Evolutionary conservation across 148 eudicot species (phyloP).

Genomic region (Cornus controversa): DNA sequence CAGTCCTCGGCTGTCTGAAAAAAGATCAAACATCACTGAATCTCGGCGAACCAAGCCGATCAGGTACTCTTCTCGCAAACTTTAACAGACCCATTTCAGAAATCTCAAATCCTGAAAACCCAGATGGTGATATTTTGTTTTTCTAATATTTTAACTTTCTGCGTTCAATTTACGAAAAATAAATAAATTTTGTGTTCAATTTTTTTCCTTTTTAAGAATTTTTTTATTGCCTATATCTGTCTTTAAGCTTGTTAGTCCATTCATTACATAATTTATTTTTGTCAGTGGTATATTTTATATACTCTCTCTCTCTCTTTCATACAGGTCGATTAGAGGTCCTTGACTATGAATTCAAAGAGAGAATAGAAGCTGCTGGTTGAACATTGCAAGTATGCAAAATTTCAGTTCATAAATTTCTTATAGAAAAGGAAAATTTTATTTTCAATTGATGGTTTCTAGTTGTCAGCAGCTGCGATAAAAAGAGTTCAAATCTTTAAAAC

Average conservation of each 20-base stretch:
- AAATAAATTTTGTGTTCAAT: background rate
- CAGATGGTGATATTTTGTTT: conserved; percentile 18
- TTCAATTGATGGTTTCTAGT: background rate
- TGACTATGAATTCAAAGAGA: background rate
- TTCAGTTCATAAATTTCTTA: background rate
- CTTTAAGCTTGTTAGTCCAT: no score
- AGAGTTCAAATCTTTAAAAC: background rate
- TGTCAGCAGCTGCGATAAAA: background rate
- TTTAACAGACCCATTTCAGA: conserved; percentile 30
- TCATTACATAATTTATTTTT: no score
- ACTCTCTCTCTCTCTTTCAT: background rate
- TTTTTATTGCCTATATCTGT: no score
- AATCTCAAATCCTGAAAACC: conserved; percentile 18
- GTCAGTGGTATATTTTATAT: background rate
- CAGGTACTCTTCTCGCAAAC: conserved; percentile 28
- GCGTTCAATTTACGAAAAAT: no score
- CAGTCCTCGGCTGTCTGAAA: background rate
- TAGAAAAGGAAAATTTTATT: background rate
- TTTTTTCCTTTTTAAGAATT: no score
- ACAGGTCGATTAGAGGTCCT: background rate
- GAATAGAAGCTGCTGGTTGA: background rate
- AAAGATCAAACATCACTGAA: conserved; percentile 3
- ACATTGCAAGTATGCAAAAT: background rate
- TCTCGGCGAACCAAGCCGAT: conserved; percentile 8
- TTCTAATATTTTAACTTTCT: background rate